Conservation (phyloP, 768 basidiomycete genomes). For the Pulveroboletus sp. region DNA sequence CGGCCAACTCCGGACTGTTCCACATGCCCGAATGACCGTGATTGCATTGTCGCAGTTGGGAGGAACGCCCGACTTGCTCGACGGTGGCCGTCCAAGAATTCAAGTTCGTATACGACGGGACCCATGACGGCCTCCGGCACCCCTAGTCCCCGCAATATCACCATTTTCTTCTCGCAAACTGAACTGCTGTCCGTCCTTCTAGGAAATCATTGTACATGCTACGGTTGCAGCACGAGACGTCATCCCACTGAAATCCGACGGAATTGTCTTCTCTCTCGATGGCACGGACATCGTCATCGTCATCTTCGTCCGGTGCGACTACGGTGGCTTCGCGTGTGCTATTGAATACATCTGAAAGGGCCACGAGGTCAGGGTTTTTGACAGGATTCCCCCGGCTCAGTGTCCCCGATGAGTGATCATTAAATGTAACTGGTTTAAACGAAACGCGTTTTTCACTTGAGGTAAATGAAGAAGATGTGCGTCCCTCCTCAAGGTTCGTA, state of each 20-base stretch:
- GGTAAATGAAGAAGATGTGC: slow-evolving; percentile 13
- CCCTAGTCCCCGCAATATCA: no score
- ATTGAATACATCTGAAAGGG: slow-evolving; percentile 9
- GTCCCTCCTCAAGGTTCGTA: neutral
- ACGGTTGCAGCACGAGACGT: neutral
- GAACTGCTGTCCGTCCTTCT: no score
- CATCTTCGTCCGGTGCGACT: slow-evolving; percentile 20
- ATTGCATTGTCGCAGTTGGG: no score
- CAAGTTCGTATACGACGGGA: no score
- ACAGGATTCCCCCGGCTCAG: slow-evolving; percentile 15
- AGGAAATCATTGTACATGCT: neutral
- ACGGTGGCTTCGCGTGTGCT: neutral
- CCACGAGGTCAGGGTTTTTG: slow-evolving; percentile 19
- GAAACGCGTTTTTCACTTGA: slow-evolving; percentile 7
- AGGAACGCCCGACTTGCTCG: no score
- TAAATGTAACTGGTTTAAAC: neutral
- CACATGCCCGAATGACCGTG: no score
- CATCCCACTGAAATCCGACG: neutral
- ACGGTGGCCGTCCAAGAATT: no score
- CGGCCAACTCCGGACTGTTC: neutral
- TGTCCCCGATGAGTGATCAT: slow-evolving; percentile 11
- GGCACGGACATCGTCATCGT: neutral
- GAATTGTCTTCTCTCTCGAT: neutral
- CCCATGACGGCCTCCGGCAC: no score
- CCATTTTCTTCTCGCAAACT: no score